Conservation (phyloP, 768 basidiomycete genomes). For the Dacryopinax primogenitus region DNA sequence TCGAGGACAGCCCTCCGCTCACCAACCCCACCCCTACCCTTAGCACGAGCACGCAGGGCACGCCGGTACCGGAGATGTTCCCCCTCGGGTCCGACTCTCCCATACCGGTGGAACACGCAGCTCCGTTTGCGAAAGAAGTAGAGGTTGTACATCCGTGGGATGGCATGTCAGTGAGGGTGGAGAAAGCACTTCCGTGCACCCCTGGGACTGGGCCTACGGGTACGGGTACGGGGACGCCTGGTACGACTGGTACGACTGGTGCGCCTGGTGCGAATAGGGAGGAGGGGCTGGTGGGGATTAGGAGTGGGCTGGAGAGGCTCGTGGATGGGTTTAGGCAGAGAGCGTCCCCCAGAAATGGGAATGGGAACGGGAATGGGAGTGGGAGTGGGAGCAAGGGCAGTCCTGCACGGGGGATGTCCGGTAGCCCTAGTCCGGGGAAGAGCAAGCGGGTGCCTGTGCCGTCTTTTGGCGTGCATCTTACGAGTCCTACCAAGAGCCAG, state of each 20-base stretch:
- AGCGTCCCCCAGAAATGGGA: background rate
- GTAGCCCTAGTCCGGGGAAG: background rate
- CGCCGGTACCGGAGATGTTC: background rate
- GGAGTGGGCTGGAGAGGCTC: constrained; percentile 1
- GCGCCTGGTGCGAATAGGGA: background rate
- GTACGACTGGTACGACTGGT: background rate
- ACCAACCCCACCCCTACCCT: background rate
- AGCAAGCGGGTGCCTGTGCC: background rate
- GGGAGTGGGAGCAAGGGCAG: too few species aligned
- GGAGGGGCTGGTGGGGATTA: background rate
- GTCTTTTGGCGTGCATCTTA: background rate
- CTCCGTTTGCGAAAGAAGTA: background rate
- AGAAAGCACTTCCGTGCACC: background rate
- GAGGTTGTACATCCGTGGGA: background rate
- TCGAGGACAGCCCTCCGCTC: background rate
- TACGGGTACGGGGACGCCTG: background rate
- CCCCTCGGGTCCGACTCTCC: background rate
- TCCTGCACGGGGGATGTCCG: too few species aligned
- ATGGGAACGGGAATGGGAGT: background rate
- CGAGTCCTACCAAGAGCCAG: background rate
- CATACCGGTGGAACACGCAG: background rate
- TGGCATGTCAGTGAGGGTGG: background rate
- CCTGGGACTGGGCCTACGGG: background rate
- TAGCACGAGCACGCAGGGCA: background rate
- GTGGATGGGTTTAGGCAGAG: background rate